Evolutionary conservation across 2,329 filamentous ascomycete species (phyloP), one percentile per base, ranked within the genome.

Genomic region (Berkeleyomyces rouxiae): DNA sequence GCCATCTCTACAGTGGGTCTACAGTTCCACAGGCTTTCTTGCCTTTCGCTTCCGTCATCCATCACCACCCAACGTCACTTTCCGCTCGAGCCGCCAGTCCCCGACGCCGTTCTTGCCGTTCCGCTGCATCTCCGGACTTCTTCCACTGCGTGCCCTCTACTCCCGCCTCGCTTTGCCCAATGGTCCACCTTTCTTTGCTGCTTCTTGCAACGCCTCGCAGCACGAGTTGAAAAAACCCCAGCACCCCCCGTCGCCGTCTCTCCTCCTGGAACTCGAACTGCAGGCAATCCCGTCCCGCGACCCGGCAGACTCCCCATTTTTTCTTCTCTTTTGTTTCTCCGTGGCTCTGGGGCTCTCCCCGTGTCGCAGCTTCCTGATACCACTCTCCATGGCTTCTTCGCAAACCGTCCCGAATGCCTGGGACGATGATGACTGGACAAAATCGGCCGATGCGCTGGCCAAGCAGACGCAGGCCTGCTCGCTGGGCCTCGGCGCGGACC

Each of bases 351-450:
- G 23, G 23, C 23, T 23, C 23, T 23, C 23, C 23, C 23, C 23
- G 23, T 23, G 23, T 2, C 23, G 23, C 23, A 23, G 23, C 23
- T 23, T 23, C 37, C 67, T 68, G 76, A 74, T 71, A 78, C 78
- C 77, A 69, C 70, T 67, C 76, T 76, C 74, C 75, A 71, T 75
- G 77, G 68, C 58, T 3, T 63, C 37, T 31, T 65, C 58, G 31
- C 53, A 58, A 68, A 13, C 73, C 31, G 72, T 86, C 64, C 85
- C 87, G 44, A 83, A 90, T 72, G 91, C 90, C 23, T 96, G 92
- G 92, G 90, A 92, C 42, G 80, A 95, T 68, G 87, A 93, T 68
- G 88, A 96, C 70, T 97, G 91, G 90, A 88, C 92, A 71, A 75
- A 77, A 4, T 81, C 87, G 70, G 89, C 87, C 63, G 90, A 95